Conservation (phyloP, 228 moss, liverwort and hornwort species). For the Sphagnum magellanicum region DNA sequence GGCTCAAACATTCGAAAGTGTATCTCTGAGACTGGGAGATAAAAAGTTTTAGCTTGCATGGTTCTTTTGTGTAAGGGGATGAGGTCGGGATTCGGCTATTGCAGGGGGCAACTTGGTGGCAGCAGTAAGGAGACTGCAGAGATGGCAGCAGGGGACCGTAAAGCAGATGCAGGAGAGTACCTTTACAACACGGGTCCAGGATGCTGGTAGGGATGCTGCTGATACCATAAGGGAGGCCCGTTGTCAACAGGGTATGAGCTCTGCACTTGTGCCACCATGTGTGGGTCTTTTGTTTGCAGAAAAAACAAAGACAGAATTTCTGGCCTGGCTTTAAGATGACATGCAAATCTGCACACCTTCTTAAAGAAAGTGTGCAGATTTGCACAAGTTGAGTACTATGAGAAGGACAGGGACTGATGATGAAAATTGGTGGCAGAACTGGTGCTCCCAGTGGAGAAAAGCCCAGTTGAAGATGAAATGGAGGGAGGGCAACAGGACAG, state of each 20-base stretch:
- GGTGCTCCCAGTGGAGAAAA: conserved; percentile 33
- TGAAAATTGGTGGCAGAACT: neutral
- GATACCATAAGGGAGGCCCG: neutral
- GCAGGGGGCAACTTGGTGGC: conserved; percentile 20
- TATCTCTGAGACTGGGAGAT: too few species aligned
- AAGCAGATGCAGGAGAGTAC: conserved; percentile 9
- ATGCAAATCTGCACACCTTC: neutral
- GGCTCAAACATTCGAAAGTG: too few species aligned
- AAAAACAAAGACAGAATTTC: neutral
- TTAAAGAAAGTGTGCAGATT: neutral
- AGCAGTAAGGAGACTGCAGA: conserved; percentile 14
- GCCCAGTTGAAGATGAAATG: conserved; percentile 16
- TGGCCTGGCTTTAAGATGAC: neutral
- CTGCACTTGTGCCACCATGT: neutral
- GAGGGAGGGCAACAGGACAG: conserved; percentile 36
- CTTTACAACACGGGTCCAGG: conserved; percentile 20
- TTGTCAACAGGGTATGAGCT: too few species aligned
- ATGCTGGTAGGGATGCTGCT: conserved; percentile 9
- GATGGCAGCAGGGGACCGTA: conserved; percentile 12
- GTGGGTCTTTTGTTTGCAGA: conserved; percentile 5
- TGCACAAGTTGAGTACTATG: neutral
- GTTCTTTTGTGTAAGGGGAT: too few species aligned
- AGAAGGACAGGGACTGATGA: neutral
- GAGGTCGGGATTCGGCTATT: too few species aligned
- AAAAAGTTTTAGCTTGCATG: too few species aligned